Evolutionary conservation across 768 basidiomycete genomes (phyloP), one percentile per base, ranked within the genome.

Genomic region (Mycena amicta): DNA sequence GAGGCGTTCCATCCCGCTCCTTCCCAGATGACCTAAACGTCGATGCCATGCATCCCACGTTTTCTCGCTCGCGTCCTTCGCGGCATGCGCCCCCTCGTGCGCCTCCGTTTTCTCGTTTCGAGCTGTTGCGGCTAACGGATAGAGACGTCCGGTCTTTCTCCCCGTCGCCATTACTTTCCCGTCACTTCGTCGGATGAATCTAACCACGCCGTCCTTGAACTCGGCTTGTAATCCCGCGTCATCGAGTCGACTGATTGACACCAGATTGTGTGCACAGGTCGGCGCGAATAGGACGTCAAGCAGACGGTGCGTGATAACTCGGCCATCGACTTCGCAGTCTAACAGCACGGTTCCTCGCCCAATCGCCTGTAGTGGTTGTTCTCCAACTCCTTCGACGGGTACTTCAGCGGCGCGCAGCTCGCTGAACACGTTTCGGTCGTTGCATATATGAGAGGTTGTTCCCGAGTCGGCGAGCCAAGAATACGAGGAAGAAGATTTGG

Each of bases 11-110:
- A 57, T 43, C 16, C 46, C 49, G 3, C 33, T 13, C 20, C 43
- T 37, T 22, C 49, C 50, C 20, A 57, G n/a, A 39, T 57, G 56
- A 26, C 56, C 56, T 23, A 50, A 46, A 5, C 52, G 2, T 2
- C 45, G 43, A 30, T 58, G 57, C 57, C 57, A 59, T 20, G 46
- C 33, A 27, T 41, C 47, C 57, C 52, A 59, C 23, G 41, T 59
- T 4, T 59, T 47, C 18, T 52, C 31, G 57, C 33, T 25, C 12
- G 40, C 25, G 3, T 30, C 25, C 45, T 39, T 46, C 1, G 18
- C 52, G 26, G 33, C 13, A n/a, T 59, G 31, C 6, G 46, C 52
- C 50, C 46, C 29, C 25, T 54, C 52, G 26, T 37, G 12, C 12
- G 29, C 52, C 20, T 25, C 11, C 43, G 8, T 11, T 25, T 22